Base-by-base conservation (phyloP, 495 filamentous ascomycete species). In the Xylaria grammica region DNA sequence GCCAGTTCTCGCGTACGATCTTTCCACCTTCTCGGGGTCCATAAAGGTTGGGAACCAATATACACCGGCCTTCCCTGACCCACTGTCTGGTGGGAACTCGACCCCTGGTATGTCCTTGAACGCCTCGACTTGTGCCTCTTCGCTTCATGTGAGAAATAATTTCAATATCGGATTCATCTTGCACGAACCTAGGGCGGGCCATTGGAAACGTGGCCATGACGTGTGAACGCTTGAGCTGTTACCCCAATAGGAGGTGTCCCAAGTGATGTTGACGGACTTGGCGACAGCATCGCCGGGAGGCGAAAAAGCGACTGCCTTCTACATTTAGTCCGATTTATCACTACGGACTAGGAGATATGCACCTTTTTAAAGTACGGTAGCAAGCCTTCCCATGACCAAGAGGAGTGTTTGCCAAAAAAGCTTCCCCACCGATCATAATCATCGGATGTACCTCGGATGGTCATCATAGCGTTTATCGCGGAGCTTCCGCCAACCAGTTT, bases 391-490 rank as follows among this genome's bases (percentile, higher is more conserved):
- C 81, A 84, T 32, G 65, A 75, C 82, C 81, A 84, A 11, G 70
- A 63, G 0, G 75, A 74, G 7, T 61, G 54, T 7, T 68, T 69
- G 44, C 72, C 53, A 53, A 79, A 79, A 67, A 82, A 77, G 11
- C 61, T 62, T 3, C 78, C 79, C 81, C 81, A 83, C 30, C 75
- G 72, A 50, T 83, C 76, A 53, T 81, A 82, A 56, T 83, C 81
- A 49, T 78, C 77, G 0, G 75, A 66, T 0, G 77, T 73, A 1
- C 75, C 79, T 6, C 80, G 67, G 13, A 78, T 65, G 4, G 77
- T 75, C 65, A 77, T 73, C 76, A 82, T 79, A 15, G 74, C 78
- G 32, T 84, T 84, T 44, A 81, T 70, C n/a, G 74, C 78, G 0
- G 81, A 82, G 60, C 78, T 80, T 4, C 81, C 80, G 5, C 81